A percentile compares a stretch with the other conserved stretches of the same genome.
Conservation (phyloP, 441 rosid genomes). For the Breynia disticha region DNA sequence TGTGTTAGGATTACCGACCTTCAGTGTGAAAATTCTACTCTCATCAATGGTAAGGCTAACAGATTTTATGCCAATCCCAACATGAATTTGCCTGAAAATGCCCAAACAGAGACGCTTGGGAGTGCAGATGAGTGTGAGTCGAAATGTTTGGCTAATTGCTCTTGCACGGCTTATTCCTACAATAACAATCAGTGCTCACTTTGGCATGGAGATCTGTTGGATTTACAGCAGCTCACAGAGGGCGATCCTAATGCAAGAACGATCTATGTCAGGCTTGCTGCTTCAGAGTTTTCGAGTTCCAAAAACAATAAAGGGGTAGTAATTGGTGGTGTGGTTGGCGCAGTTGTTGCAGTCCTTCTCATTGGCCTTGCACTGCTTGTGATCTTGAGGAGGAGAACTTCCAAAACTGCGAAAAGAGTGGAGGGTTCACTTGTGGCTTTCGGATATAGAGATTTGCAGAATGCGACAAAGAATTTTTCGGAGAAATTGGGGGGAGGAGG, state of each 20-base stretch:
- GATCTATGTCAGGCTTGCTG: slow-evolving; percentile 45
- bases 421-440: slow-evolving; percentile 59
- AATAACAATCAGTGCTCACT: slow-evolving; percentile 26
- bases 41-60: slow-evolving; percentile 20
- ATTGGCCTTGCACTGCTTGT: slow-evolving; percentile 23
- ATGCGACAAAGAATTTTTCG: slow-evolving; percentile 49
- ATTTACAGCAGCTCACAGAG: slow-evolving; percentile 26
- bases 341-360: slow-evolving; percentile 20
- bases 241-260: slow-evolving; percentile 23
- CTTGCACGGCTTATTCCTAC: slow-evolving; percentile 57
- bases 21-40: slow-evolving; percentile 29
- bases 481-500: slow-evolving; percentile 67
- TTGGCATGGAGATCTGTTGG: slow-evolving; percentile 44
- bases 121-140: slow-evolving; percentile 30
- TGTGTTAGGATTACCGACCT: slow-evolving; percentile 35
- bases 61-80: slow-evolving; percentile 17
- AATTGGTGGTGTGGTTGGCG: slow-evolving; percentile 34
- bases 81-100: slow-evolving; percentile 22
- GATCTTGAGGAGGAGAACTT: slow-evolving; percentile 24
- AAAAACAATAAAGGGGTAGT: slow-evolving; percentile 22
- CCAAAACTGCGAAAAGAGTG: slow-evolving; percentile 17
- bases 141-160: slow-evolving; percentile 39
- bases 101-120: neutral
- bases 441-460: slow-evolving; percentile 48
- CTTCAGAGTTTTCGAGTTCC: slow-evolving; percentile 34